phyloP scores from a whole-genome alignment of 2,329 filamentous ascomycete genomes.

The Taxawa tesnikishii region DNA sequence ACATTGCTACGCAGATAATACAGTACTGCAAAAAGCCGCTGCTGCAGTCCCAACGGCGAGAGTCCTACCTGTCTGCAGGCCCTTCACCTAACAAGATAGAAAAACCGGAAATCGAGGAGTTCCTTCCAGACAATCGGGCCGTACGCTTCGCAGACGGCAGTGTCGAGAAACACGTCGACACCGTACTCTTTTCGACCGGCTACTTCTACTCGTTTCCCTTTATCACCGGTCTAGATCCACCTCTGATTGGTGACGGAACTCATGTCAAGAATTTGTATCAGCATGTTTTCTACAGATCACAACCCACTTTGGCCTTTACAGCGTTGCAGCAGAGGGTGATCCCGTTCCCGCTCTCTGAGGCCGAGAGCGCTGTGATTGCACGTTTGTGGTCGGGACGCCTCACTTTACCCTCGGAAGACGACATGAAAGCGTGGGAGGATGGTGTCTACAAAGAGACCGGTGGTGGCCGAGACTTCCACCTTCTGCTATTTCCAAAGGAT shows the following conservation, averaged over 20 bases:
- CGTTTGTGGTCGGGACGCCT: conserved; percentile 65
- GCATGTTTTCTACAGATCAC: conserved; percentile 63
- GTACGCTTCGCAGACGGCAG: conserved; percentile 56
- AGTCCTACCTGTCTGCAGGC: conserved; percentile 31
- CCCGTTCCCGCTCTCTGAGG: conserved; percentile 73
- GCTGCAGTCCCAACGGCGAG: conserved; percentile 47
- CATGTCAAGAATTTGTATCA: conserved; percentile 63
- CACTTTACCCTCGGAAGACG: conserved; percentile 44
- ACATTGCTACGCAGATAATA: conserved; percentile 69
- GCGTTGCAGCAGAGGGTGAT: conserved; percentile 70
- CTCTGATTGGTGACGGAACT: conserved; percentile 55
- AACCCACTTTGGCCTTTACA: conserved; percentile 69
- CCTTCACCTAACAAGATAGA: conserved; percentile 42
- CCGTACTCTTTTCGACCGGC: conserved; percentile 76
- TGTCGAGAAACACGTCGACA: conserved; percentile 56
- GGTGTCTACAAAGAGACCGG: conserved; percentile 29
- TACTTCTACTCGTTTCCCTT: conserved; percentile 83
- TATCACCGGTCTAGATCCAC: conserved; percentile 34
- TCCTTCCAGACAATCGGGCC: conserved; percentile 44
- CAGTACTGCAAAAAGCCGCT: conserved; percentile 46
- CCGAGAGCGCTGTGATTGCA: conserved; percentile 64
- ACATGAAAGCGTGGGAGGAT: conserved; percentile 60
- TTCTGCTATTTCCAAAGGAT: conserved; percentile 48
- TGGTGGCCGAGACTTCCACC: conserved; percentile 39
- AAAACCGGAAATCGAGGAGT: conserved; percentile 40